Conservation (phyloP, 2,329 filamentous ascomycete species). For the Apiospora aurea region DNA sequence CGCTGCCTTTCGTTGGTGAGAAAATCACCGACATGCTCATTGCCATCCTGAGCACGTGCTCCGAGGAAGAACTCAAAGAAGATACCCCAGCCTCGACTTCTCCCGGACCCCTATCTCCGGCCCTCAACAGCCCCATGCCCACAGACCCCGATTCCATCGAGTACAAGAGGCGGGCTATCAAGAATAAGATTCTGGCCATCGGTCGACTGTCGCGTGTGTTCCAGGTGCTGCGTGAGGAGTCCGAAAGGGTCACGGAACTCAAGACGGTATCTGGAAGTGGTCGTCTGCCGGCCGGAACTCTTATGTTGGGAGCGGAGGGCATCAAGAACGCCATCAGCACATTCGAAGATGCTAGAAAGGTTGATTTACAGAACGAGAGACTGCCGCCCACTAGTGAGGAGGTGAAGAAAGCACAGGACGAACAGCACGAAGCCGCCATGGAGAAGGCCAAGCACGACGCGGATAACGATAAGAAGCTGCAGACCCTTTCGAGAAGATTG, state of each 20-base stretch:
- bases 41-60: constrained; percentile 96
- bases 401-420: constrained; percentile 83
- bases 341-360: constrained; percentile 96
- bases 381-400: constrained; percentile 93
- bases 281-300: constrained; percentile 88
- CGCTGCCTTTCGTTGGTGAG: constrained; percentile 95
- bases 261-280: constrained; percentile 91
- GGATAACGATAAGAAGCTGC: constrained; percentile 88
- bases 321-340: constrained; percentile 98
- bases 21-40: constrained; percentile 99
- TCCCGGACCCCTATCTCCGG: constrained; percentile 76
- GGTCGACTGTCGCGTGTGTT: constrained; percentile 96
- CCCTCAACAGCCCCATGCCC: constrained; percentile 55
- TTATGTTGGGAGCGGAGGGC: constrained; percentile 97
- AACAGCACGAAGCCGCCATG: constrained; percentile 68
- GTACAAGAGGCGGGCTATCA: constrained; percentile 94
- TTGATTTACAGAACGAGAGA: constrained; percentile 95
- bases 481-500: constrained; percentile 86
- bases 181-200: constrained; percentile 99
- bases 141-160: constrained; percentile 87
- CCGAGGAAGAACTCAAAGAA: constrained; percentile 96
- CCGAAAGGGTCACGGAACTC: constrained; percentile 93
- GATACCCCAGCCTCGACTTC: constrained; percentile 78
- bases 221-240: constrained; percentile 97
- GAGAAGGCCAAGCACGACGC: constrained; percentile 88